These are phyloP conservation scores for Pouteria glomerata DNA, from an alignment of 148 eudicot species.

Conservation along the genomic window DNA sequence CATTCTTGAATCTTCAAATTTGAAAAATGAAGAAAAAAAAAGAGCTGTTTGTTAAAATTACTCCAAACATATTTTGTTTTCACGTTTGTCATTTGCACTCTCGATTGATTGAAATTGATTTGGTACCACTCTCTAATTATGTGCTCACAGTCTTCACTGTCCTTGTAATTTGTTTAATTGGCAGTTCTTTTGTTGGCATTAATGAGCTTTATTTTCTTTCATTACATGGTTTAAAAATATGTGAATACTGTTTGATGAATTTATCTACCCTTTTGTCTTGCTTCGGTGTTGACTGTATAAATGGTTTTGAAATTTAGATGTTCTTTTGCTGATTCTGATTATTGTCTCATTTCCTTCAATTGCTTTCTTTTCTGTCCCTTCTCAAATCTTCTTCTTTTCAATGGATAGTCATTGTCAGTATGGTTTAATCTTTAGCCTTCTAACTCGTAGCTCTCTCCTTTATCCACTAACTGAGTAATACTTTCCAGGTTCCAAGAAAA, in stretches of 20 bases:
- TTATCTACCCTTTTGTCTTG: neutral
- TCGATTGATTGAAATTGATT: neutral
- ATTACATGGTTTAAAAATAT: neutral
- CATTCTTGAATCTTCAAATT: neutral
- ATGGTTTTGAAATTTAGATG: no score
- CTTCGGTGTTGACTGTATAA: neutral
- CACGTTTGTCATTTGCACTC: neutral
- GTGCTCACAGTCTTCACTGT: neutral
- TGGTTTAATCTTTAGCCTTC: neutral
- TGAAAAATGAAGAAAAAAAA: no score
- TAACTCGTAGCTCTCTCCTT: neutral
- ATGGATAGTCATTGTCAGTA: neutral
- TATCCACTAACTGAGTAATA: neutral
- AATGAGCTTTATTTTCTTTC: conserved; percentile 2
- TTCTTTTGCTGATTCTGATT: neutral
- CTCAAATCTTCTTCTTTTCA: neutral
- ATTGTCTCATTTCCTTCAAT: neutral
- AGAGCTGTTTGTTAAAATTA: neutral
- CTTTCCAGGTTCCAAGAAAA: conserved; percentile 59
- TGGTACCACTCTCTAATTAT: neutral
- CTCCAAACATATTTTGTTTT: neutral
- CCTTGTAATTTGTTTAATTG: conserved; percentile 5
- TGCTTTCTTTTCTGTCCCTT: no score
- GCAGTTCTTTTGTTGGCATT: neutral
- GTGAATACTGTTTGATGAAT: neutral